Base-by-base conservation (phyloP, 345 rosid species). In the Barbarea vulgaris region DNA sequence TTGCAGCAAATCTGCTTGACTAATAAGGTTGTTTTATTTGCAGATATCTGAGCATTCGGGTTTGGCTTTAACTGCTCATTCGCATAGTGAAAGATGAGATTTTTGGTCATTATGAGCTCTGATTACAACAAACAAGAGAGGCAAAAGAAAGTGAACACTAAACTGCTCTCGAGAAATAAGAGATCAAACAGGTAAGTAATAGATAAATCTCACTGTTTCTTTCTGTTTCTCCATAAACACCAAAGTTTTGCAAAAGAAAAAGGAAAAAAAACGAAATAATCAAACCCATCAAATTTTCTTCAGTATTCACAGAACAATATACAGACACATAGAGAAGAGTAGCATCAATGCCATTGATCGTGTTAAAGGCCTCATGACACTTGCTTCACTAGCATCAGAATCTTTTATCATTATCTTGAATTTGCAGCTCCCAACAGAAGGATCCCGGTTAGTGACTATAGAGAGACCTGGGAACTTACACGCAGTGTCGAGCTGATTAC, bases 401-500 rank as follows among this genome's bases (percentile, higher is more conserved):
- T 10, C 39, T 1, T 76, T 70, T 44, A 87, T 83, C 91, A 86
- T 86, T 77, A 87, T 79, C 77, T 81, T 78, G 48, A 84, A 89
- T 70, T 76, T 84, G 75, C 89, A 89, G 44, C 77, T 82, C 59
- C 84, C 87, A 22, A 72, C 62, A 7, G 95, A 87, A 24, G 91
- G 91, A 65, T 89, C 84, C 17, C 7, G 72, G 6, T 2, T 53
- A 3, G 73, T 82, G 42, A 84, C 22, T 50, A 47, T 39, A 24
- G 90, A 89, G 39, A 87, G 81, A 21, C 82, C 81, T 1, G 83
- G 87, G 77, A 89, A 87, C 80, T 41, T 70, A 77, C 92, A 89
- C 24, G 90, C 90, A 68, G 51, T 79, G 9, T 84, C 86, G 47
- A 81, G 86, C 78, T 89, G 88, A 80, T 89, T 63, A 7, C 78